These are phyloP conservation scores for Megacollybia marginata DNA, from an alignment of 768 basidiomycete species.

Conservation along the genomic window DNA sequence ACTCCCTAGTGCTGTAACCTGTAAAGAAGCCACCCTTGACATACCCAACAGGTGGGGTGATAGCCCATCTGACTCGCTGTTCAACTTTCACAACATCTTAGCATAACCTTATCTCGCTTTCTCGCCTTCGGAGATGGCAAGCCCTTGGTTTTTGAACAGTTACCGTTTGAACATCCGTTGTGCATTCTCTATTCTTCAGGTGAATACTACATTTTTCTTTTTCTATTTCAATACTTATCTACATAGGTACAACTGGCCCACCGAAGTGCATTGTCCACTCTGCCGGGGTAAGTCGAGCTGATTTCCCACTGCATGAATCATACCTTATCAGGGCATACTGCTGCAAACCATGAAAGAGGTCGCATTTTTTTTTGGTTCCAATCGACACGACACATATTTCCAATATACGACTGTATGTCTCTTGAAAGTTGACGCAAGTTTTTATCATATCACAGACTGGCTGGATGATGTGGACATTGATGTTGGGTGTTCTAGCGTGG, in stretches of 20 bases:
- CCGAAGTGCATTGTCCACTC: conserved; percentile 61
- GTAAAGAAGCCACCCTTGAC: conserved; percentile 15
- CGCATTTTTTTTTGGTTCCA: conserved; percentile 31
- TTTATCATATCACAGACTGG: conserved; percentile 29
- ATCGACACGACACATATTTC: conserved; percentile 51
- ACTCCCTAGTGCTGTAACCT: conserved; percentile 48
- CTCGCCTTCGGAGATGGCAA: conserved; percentile 39
- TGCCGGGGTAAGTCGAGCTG: conserved; percentile 46
- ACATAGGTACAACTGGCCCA: conserved; percentile 62
- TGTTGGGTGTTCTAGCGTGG: conserved; percentile 8
- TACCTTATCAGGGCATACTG: conserved; percentile 50
- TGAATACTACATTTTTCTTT: too few species aligned
- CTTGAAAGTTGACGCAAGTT: too few species aligned
- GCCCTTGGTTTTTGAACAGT: conserved; percentile 57
- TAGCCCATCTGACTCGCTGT: too few species aligned
- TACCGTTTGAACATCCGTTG: conserved; percentile 72
- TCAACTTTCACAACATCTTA: too few species aligned
- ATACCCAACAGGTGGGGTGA: background rate
- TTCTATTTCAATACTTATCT: too few species aligned
- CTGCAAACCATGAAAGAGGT: conserved; percentile 62
- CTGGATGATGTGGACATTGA: conserved; percentile 76
- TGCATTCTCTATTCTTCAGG: conserved; percentile 81
- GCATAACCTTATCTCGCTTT: conserved; percentile 38
- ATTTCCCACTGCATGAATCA: too few species aligned
- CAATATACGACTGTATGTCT: conserved; percentile 51